Evolutionary conservation across 202 grass and related monocot species (phyloP).

Genomic region (Zoysia matrella): DNA sequence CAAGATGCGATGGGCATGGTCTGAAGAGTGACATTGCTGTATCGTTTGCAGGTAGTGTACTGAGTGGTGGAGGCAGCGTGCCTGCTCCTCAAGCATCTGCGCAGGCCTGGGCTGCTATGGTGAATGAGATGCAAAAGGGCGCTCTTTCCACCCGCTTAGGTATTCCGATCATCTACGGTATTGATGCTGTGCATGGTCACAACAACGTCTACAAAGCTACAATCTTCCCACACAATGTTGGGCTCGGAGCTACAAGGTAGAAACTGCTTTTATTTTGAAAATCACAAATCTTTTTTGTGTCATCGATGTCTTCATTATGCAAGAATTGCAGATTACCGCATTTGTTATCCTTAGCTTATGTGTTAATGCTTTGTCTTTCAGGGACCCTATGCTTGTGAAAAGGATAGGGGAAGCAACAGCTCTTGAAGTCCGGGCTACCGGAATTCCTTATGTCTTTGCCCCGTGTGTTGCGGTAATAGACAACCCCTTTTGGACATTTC

Average conservation of each 20-base stretch:
- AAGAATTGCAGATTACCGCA: neutral
- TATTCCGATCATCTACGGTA: too few relatives aligned
- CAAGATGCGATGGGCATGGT: neutral
- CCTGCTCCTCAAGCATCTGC: too few relatives aligned
- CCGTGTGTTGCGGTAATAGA: slow-evolving; percentile 79
- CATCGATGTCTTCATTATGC: neutral
- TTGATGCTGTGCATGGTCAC: too few relatives aligned
- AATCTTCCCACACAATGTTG: slow-evolving; percentile 57
- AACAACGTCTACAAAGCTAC: too few relatives aligned
- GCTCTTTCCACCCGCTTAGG: too few relatives aligned
- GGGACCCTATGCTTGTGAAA: slow-evolving; percentile 43
- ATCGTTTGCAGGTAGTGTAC: slow-evolving; percentile 68
- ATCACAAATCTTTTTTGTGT: neutral
- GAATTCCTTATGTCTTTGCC: slow-evolving; percentile 86
- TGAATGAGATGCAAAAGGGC: too few relatives aligned
- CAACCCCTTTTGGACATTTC: slow-evolving; percentile 7
- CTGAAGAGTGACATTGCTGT: slow-evolving; percentile 14
- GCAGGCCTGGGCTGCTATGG: too few relatives aligned
- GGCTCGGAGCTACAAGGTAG: slow-evolving; percentile 84
- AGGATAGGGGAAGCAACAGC: slow-evolving; percentile 21
- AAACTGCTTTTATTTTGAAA: neutral
- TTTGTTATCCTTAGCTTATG: neutral
- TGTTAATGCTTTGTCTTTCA: slow-evolving; percentile 31
- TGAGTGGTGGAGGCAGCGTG: slow-evolving; percentile 60
- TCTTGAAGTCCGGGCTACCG: slow-evolving; percentile 90